Percentiles rank a stretch among this genome's conserved stretches.
Evolutionary conservation across 176 grass and related monocot genomes (phyloP).

Genomic region (Bonia amplexicaulis): DNA sequence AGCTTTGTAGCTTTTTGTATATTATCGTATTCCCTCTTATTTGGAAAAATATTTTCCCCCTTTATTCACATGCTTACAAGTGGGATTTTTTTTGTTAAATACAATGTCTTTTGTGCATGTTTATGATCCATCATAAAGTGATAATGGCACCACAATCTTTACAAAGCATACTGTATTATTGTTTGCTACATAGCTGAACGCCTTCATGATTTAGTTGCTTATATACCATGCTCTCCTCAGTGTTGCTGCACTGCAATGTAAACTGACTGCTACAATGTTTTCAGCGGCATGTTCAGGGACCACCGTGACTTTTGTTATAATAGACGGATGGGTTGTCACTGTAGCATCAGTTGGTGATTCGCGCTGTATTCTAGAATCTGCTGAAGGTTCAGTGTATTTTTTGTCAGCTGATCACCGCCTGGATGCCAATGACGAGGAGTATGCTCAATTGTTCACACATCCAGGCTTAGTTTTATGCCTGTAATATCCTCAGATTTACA

Average conservation of each 20-base stretch:
- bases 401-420: slow-evolving; percentile 88
- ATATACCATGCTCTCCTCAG: slow-evolving; percentile 5
- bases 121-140: background rate
- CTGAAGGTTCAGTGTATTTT: slow-evolving; percentile 70
- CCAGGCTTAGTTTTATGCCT: slow-evolving; percentile 17
- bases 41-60: background rate
- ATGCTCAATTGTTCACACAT: slow-evolving; percentile 23
- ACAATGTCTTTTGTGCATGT: background rate
- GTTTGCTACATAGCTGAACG: background rate
- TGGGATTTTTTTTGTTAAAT: slow-evolving; percentile 1
- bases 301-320: slow-evolving; percentile 93
- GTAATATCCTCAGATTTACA: slow-evolving; percentile 17
- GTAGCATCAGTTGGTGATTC: slow-evolving; percentile 95
- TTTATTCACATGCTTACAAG: background rate
- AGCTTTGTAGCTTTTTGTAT: background rate
- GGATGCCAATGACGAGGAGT: slow-evolving; percentile 88
- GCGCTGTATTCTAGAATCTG: slow-evolving; percentile 85
- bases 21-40: background rate
- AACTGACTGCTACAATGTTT: slow-evolving; percentile 37
- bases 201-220: background rate
- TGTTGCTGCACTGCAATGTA: background rate
- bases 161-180: background rate
- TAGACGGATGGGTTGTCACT: slow-evolving; percentile 91
- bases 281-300: slow-evolving; percentile 79
- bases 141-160: background rate